Base-by-base conservation (phyloP, 1,284 basidiomycete genomes). In the Sphaerobolus stellatus region DNA sequence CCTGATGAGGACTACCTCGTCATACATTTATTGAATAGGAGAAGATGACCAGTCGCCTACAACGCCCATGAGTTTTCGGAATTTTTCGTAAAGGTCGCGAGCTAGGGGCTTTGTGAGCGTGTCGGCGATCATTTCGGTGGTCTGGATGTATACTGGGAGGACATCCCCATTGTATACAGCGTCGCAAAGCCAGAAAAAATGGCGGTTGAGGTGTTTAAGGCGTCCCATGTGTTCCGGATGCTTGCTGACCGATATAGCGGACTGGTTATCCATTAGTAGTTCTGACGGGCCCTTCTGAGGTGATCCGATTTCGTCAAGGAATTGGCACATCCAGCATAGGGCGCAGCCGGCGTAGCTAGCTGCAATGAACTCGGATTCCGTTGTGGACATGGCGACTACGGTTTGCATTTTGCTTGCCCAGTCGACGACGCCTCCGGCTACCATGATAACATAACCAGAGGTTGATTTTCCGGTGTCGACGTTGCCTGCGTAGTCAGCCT, bases 351-450 rank as follows among this genome's bases (percentile, higher is more conserved):
- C 65, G 18, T 71, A 58, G 2, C 65, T 59, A 11, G 68, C 59
- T 2, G 72, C 72, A 46, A 76, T 62, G 56, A 72, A 77, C 58
- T 79, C 75, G 1, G 75, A 71, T 54, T 77, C 74, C 0, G 69
- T 71, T 1, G 73, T 73, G 2, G 77, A 79, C 2, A 67, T 57
- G 0, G 76, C 62, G 20, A 75, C 67, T 7, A 68, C 60, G 0
- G 57, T 5, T 59, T 81, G 78, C 14, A 70, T 62, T 31, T 66
- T 66, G 6, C 66, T 70, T 27, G 56, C 55, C 77, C 77, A 80
- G 29, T 63, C 63, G 29, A 78, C 62, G 4, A 69, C 65, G n/a
- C 66, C 69, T 2, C 63, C 61, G 16, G 60, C 62, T 28, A 68
- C 56, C 20, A 48, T 59, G 9, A 68, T 14, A 1, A 66, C 54